Base-by-base conservation (phyloP, 108 stramenopile species). In the Aurantiochytrium sp. region DNA sequence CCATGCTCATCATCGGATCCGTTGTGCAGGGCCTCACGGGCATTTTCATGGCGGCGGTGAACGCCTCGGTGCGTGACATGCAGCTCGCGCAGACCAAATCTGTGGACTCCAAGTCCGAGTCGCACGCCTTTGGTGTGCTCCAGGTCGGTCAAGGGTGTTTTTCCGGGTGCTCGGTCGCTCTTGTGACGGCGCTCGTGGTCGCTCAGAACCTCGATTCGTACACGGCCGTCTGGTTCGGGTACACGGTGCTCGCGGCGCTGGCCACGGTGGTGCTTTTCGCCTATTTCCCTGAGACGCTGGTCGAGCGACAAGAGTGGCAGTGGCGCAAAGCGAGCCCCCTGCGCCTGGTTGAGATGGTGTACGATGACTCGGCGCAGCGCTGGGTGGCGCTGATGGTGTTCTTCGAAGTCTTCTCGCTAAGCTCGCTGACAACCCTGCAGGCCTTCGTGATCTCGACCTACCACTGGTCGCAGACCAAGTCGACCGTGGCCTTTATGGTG, bases 271-370 rank as follows among this genome's bases (percentile, higher is more conserved):
- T 42, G 1, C 3, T 81, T 6, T 41, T 21, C 39, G 12, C 32
- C 8, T 12, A 6, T 3, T 81, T 81, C 45, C 73, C 73, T n/a
- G 73, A 81, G 45, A 81, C 73, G n/a, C 73, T 81, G 21, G 24
- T 8, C 12, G 73, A 81, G 45, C 39, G 42, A 2, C 39, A 48
- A n/a, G 39, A 12, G 3, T 81, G 73, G 73, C 73, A 81, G 73
- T 81, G 73, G 73, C 45, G 24, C 39, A 81, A 81, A 81, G 73
- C 73, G 39, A 81, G 73, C 24, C 73, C 73, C 32, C 45, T 81
- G 36, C 39, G 73, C 27, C 73, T 81, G 50, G 42, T 81, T 12
- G 45, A 41, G 6, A 12, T 81, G 24, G 27, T 81, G 45, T 24
- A 12, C 6, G 73, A 22, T 0, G 30, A 81, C 8, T 24, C 42